A percentile compares a stretch with the other conserved stretches of the same genome.
Evolutionary conservation across 2,329 filamentous ascomycete genomes (phyloP).

Genomic region (Aspergillus luchuensis): DNA sequence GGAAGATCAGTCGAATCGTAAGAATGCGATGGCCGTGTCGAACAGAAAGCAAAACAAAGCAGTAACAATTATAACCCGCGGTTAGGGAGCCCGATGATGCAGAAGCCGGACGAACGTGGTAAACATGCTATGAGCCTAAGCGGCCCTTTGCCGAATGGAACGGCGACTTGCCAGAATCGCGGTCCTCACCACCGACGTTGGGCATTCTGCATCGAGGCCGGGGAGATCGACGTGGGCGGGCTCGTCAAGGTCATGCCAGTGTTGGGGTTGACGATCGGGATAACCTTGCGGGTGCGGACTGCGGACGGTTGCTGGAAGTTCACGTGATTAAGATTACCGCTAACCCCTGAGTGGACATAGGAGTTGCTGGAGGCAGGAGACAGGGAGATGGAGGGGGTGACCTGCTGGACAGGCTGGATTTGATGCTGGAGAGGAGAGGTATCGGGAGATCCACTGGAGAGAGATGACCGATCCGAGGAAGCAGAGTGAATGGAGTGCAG

Average conservation of each 20-base stretch:
- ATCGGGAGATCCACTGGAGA: conserved; percentile 91
- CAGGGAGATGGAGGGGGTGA: conserved; percentile 72
- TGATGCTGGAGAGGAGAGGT: conserved; percentile 88
- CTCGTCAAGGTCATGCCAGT: conserved; percentile 87
- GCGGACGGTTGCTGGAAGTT: conserved; percentile 91
- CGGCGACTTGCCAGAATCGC: conserved; percentile 26
- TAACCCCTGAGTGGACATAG: conserved; percentile 66
- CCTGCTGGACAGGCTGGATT: conserved; percentile 69
- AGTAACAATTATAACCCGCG: conserved; percentile 39
- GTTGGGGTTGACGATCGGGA: conserved; percentile 94
- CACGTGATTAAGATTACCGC: conserved; percentile 67
- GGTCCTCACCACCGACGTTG: conserved; percentile 45
- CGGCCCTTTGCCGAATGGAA: conserved; percentile 25
- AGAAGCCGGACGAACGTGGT: conserved; percentile 35
- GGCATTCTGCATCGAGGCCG: conserved; percentile 61
- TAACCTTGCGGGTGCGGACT: conserved; percentile 88
- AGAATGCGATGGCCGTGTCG: conserved; percentile 32
- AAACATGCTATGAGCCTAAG: conserved; percentile 36
- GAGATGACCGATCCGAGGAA: conserved; percentile 86
- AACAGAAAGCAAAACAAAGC: conserved; percentile 31
- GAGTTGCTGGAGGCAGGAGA: conserved; percentile 60
- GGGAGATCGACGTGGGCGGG: conserved; percentile 74
- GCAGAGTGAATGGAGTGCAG: conserved; percentile 88
- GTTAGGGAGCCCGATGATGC: conserved; percentile 42
- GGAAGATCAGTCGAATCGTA: conserved; percentile 30